These are phyloP conservation scores for Calocybe gangraenosa DNA, from an alignment of 768 basidiomycete species.

Conservation along the genomic window DNA sequence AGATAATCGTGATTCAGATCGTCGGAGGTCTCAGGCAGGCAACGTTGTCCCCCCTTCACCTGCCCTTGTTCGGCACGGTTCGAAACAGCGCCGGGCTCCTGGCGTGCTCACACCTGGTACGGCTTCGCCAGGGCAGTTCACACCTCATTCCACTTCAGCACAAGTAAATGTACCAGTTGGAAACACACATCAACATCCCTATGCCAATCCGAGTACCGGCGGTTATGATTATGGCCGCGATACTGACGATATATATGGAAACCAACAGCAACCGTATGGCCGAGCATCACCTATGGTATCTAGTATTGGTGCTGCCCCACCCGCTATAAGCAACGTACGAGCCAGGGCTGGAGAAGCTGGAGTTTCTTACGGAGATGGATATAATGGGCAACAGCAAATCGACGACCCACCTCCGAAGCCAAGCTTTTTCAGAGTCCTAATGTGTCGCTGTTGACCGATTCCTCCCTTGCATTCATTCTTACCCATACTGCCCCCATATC, in stretches of 20 bases:
- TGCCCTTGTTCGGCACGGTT: slow-evolving; percentile 72
- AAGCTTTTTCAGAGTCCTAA: slow-evolving; percentile 63
- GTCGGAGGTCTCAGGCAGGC: slow-evolving; percentile 57
- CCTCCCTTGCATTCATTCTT: slow-evolving; percentile 19
- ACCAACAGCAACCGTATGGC: slow-evolving; percentile 58
- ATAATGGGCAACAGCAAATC: slow-evolving; percentile 51
- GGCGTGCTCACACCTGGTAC: slow-evolving; percentile 58
- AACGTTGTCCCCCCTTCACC: slow-evolving; percentile 69
- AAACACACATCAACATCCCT: slow-evolving; percentile 63
- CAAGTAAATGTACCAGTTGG: slow-evolving; percentile 66
- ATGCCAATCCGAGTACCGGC: slow-evolving; percentile 54
- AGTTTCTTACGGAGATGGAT: slow-evolving; percentile 56
- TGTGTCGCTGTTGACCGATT: slow-evolving; percentile 65
- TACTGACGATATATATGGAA: slow-evolving; percentile 54
- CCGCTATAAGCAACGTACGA: slow-evolving; percentile 69
- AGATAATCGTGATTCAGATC: slow-evolving; percentile 58
- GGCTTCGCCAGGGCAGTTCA: slow-evolving; percentile 49
- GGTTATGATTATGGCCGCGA: slow-evolving; percentile 55
- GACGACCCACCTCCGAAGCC: slow-evolving; percentile 50
- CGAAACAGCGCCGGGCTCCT: slow-evolving; percentile 65
- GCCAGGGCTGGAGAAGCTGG: slow-evolving; percentile 69
- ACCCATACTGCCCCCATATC: slow-evolving; percentile 21
- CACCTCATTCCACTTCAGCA: slow-evolving; percentile 71
- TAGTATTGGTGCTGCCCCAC: slow-evolving; percentile 61
- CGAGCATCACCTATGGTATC: slow-evolving; percentile 81